Conservation (phyloP, 1,284 basidiomycete genomes). For the Pulchroboletus neoregius region DNA sequence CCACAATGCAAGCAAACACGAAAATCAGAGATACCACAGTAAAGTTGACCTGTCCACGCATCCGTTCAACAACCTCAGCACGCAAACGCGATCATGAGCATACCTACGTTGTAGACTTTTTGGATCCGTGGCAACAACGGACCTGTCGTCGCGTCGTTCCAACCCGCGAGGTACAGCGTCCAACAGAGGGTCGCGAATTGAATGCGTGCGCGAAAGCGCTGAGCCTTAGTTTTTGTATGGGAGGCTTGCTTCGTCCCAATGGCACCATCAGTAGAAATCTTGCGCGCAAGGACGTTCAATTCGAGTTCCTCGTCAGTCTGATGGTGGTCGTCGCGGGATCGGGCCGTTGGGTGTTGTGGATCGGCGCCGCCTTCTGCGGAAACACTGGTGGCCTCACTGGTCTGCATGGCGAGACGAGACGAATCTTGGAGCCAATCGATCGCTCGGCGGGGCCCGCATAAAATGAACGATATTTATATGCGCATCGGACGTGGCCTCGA, state of each 20-base stretch:
- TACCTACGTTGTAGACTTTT: slow-evolving; percentile 28
- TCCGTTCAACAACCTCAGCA: background rate
- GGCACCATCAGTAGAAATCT: too few relatives aligned
- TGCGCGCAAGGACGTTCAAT: slow-evolving; percentile 8
- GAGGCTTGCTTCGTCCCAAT: too few relatives aligned
- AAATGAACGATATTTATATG: slow-evolving; percentile 12
- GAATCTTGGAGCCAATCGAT: background rate
- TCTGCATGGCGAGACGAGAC: too few relatives aligned
- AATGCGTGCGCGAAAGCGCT: slow-evolving; percentile 23
- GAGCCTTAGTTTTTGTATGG: slow-evolving; percentile 18
- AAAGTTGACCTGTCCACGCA: slow-evolving; percentile 28
- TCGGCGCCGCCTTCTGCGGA: slow-evolving; percentile 7
- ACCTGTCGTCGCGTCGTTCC: slow-evolving; percentile 34
- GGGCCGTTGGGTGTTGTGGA: slow-evolving; percentile 7
- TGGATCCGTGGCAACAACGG: slow-evolving; percentile 34
- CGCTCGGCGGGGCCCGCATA: background rate
- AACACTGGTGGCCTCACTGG: background rate
- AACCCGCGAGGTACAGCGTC: slow-evolving; percentile 30
- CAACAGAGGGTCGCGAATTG: slow-evolving; percentile 32
- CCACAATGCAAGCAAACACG: slow-evolving; percentile 30
- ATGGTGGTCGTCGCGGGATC: slow-evolving; percentile 3
- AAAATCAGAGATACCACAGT: slow-evolving; percentile 34
- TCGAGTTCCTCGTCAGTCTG: slow-evolving; percentile 7
- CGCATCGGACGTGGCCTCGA: background rate
- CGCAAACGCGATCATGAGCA: too few relatives aligned